Conservation (phyloP, 2,329 filamentous ascomycete species). For the Aspergillus sp. region DNA sequence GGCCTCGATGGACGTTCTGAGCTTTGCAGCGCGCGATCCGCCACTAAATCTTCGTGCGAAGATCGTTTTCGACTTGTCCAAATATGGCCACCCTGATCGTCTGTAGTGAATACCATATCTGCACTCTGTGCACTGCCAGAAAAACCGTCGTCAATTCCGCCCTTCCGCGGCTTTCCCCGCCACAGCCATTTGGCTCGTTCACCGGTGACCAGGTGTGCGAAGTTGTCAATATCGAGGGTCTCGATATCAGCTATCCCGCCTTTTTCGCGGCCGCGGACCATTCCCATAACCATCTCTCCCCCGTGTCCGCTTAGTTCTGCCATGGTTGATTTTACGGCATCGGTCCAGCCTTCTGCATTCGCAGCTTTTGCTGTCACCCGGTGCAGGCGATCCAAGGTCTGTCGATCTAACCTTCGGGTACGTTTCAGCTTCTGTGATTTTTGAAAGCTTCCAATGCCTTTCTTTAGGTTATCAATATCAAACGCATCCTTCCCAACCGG, state of each 20-base stretch:
- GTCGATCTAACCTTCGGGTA: conserved; percentile 77
- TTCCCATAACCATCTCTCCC: conserved; percentile 93
- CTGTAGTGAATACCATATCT: conserved; percentile 48
- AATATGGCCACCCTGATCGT: conserved; percentile 49
- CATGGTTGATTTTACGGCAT: conserved; percentile 92
- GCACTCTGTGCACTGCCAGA: conserved; percentile 34
- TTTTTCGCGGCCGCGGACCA: conserved; percentile 83
- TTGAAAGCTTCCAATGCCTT: conserved; percentile 84
- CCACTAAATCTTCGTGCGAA: conserved; percentile 42
- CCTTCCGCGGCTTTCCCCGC: conserved; percentile 83
- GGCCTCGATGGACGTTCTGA: conserved; percentile 35
- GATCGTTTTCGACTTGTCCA: conserved; percentile 47
- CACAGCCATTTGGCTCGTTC: conserved; percentile 91
- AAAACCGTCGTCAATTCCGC: conserved; percentile 28
- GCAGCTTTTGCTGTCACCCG: conserved; percentile 86
- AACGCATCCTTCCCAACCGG: conserved; percentile 90
- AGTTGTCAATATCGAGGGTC: conserved; percentile 83
- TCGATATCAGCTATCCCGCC: conserved; percentile 90
- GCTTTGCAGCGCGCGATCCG: conserved; percentile 32
- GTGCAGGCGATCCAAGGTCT: conserved; percentile 79
- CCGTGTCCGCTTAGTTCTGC: conserved; percentile 92
- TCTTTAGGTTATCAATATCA: conserved; percentile 78
- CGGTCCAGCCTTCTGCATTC: conserved; percentile 84
- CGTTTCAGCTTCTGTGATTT: conserved; percentile 80
- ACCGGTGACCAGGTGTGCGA: conserved; percentile 75